phyloP scores from a whole-genome alignment of 2,329 filamentous ascomycete genomes.

The Sporothrix pseudoabietina region DNA sequence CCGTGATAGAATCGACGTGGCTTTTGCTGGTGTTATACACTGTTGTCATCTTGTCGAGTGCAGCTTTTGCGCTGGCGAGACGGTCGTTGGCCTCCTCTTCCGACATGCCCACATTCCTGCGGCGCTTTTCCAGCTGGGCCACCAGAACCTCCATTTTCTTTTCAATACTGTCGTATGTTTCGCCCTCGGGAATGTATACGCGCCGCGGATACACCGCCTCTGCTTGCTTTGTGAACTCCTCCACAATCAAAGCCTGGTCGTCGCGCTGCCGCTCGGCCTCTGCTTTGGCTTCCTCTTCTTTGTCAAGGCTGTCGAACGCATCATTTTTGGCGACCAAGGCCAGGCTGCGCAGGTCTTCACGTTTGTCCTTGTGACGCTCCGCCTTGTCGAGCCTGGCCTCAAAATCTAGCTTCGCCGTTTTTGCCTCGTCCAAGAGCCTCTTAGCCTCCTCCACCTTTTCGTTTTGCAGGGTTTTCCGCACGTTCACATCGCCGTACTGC shows the following conservation, averaged over 20 bases:
- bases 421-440: constrained; percentile 42
- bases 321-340: constrained; percentile 64
- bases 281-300: constrained; percentile 50
- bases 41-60: constrained; percentile 47
- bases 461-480: constrained; percentile 55
- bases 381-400: constrained; percentile 58
- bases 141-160: constrained; percentile 58
- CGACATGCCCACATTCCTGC: constrained; percentile 61
- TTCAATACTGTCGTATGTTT: constrained; percentile 61
- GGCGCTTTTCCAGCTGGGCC: constrained; percentile 60
- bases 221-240: constrained; percentile 59
- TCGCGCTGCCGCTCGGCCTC: constrained; percentile 53
- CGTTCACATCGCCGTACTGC: constrained; percentile 56
- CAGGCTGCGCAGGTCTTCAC: constrained; percentile 53
- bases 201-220: constrained; percentile 55
- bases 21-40: constrained; percentile 50
- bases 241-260: constrained; percentile 51
- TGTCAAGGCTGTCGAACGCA: constrained; percentile 55
- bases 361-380: constrained; percentile 54
- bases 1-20: constrained; percentile 50
- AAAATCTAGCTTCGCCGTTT: constrained; percentile 44
- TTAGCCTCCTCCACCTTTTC: constrained; percentile 47
- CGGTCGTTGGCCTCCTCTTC: constrained; percentile 65
- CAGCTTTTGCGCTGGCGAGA: constrained; percentile 45
- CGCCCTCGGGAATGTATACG: constrained; percentile 64